Conservation (phyloP, 2,329 filamentous ascomycete species). For the Neopestalotiopsis rosae region DNA sequence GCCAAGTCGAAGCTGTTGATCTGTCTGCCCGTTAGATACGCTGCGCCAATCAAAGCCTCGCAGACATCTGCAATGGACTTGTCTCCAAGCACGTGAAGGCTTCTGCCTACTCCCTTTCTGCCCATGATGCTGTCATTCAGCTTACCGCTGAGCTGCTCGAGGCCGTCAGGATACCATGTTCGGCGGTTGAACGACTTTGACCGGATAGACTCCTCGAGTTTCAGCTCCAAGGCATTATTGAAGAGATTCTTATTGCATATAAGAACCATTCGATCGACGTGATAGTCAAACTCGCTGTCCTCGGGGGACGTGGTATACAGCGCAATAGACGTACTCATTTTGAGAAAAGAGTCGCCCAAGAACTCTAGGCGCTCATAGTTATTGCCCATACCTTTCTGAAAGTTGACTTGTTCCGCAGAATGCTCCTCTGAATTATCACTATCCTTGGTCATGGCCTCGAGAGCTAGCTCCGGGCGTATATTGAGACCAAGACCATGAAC, state of each 20-base stretch:
- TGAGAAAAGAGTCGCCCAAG: conserved; percentile 90
- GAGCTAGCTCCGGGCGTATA: conserved; percentile 71
- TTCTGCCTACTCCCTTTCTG: conserved; percentile 57
- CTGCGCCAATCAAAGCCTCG: conserved; percentile 91
- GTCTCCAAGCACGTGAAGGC: conserved; percentile 74
- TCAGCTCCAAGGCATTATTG: conserved; percentile 71
- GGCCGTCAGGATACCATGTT: conserved; percentile 85
- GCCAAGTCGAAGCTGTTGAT: conserved; percentile 59
- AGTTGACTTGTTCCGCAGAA: conserved; percentile 69
- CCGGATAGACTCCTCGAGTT: conserved; percentile 77
- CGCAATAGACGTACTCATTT: conserved; percentile 92
- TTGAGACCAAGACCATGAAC: conserved; percentile 68
- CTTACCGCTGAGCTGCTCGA: conserved; percentile 78
- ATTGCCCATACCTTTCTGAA: conserved; percentile 84
- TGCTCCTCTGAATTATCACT: conserved; percentile 83
- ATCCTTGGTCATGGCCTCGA: conserved; percentile 93
- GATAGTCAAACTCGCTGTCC: conserved; percentile 83
- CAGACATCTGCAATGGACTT: conserved; percentile 95
- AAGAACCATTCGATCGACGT: conserved; percentile 88
- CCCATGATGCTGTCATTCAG: conserved; percentile 63
- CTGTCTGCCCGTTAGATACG: conserved; percentile 59
- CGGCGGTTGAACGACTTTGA: conserved; percentile 82
- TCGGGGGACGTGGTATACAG: conserved; percentile 79
- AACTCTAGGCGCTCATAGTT: conserved; percentile 97
- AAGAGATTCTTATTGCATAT: conserved; percentile 92